A percentile compares a stretch with the other conserved stretches of the same genome.
These are phyloP conservation scores for Symmetrospora coprosmae DNA, from an alignment of 768 basidiomycete genomes.

Conservation along the genomic window DNA sequence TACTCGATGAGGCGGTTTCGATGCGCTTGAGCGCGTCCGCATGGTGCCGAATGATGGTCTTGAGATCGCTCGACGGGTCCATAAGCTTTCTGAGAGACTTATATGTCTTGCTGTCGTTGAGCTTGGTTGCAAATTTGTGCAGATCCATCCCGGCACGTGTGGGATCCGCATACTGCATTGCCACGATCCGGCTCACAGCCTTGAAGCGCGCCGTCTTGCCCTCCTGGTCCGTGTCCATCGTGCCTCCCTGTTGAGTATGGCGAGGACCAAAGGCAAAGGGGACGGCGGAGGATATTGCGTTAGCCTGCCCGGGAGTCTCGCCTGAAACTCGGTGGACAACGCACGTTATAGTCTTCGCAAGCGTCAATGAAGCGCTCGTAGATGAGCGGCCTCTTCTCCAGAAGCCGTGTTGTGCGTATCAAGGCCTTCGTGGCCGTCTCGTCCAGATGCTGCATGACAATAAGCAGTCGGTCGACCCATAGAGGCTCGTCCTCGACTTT, in stretches of 20 bases:
- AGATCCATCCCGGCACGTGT: constrained; percentile 66
- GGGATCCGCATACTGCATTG: constrained; percentile 57
- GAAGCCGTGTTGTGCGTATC: constrained; percentile 51
- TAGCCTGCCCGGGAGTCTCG: no score
- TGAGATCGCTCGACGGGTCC: constrained; percentile 72
- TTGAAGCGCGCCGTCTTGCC: constrained; percentile 47
- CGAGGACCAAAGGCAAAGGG: no score
- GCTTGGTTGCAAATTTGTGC: constrained; percentile 61
- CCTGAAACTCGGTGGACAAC: constrained; percentile 35
- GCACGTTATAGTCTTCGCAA: constrained; percentile 71
- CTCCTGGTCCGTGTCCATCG: constrained; percentile 73
- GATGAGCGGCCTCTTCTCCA: constrained; percentile 55
- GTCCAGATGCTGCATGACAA: constrained; percentile 54
- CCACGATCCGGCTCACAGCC: constrained; percentile 46
- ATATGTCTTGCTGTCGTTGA: constrained; percentile 74
- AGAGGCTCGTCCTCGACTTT: constrained; percentile 52
- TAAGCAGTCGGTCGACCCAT: constrained; percentile 74
- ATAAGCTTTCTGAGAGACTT: constrained; percentile 66
- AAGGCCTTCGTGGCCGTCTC: constrained; percentile 49
- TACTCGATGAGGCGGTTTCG: constrained; percentile 52
- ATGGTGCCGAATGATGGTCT: constrained; percentile 59
- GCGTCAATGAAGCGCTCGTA: constrained; percentile 57
- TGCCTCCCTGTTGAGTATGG: constrained; percentile 59
- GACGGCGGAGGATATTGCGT: no score
- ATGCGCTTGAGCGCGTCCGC: constrained; percentile 66